Base-by-base conservation (phyloP, 2,329 filamentous ascomycete species). In the Aspergillus sp. region DNA sequence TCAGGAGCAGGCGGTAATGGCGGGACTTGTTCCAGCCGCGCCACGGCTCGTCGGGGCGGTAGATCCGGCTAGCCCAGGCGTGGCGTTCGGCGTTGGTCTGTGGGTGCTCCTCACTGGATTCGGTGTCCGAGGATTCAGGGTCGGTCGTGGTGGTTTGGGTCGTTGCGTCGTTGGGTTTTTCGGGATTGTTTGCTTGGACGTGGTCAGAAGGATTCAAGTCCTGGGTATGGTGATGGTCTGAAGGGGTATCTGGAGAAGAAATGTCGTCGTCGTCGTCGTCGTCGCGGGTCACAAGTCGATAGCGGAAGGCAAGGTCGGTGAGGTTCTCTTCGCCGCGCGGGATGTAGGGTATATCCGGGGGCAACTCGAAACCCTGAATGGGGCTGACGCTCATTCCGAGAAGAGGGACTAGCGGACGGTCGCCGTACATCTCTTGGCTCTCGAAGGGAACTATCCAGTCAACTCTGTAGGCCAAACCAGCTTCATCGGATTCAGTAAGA, bases 341-440 rank as follows among this genome's bases (percentile, higher is more conserved):
- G 12, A 60, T 57, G 26, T 44, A 49, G 1, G 49, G 49, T 4
- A 60, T 48, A 30, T 64, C 62, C 2, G 46, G 44, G 3, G 51
- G 53, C 1, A 52, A 44, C 30, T 64, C 57, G 16, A 60, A 61
- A 0, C 73, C 72, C 43, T 75, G 74, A 17, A 79, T 58, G 0
- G 74, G 75, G 3, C 68, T 65, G 1, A 70, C 67, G 5, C 72
- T 70, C 26, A 79, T 63, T 3, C 75, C 75, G 29, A 72, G 53
- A 20, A 80, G 51, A 4, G 64, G 61, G 5, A 55, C 48, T 5
- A 52, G 46, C 2, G 71, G 69, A 24, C 68, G 53, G 24, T 63
- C 41, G 4, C 60, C 57, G 4, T 49, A 43, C 19, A 51, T 43
- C 44, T 75, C 71, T 47, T 76, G 71, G 4, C 52, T 54, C 19